Evolutionary conservation across 2,329 filamentous ascomycete genomes (phyloP), one percentile per base, ranked within the genome.

Genomic region (Bipolaris victoriae): DNA sequence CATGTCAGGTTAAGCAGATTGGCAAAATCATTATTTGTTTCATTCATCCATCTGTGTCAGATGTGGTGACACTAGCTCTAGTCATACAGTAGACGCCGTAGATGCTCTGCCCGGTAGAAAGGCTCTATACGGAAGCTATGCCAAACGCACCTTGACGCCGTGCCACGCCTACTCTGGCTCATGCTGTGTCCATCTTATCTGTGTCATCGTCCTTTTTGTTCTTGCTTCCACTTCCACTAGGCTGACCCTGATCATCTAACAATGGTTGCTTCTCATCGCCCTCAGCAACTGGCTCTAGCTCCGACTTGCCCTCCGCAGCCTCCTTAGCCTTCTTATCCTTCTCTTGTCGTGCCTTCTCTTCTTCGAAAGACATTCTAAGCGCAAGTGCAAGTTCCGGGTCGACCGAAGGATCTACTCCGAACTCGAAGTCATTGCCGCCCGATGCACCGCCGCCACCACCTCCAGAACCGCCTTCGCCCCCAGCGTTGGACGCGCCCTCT

Each of bases 331-430:
- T 87, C 68, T 89, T 91, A 72, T 90, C 87, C 79, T 92, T 92
- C 77, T 97, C 93, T 78, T 96, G 89, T 70, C 95, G 84, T 60
- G 93, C 93, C 81, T 96, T 96, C 79, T 99, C 95, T 76, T 99
- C 95, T 77, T 99, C 95, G 86, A 96, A 92, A 78, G 91, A 96
- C 92, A 99, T 97, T 63, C 95, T 88, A 75, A 99, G 82, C 50
- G 95, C 95, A 67, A 99, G 86, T 20, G 95, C 95, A 72, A 99
- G 82, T 77, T 99, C 95, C 3, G 95, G 95, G 74, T 99, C 95
- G 71, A 93, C 85, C 52, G 89, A 90, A 13, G 94, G 93, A 77
- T 98, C 95, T 65, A 97, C 91, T 63, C 91, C 92, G 74, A 96
- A 96, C 67, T 92, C 90, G 69, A 92, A 96, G 61, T 89, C 87